These are phyloP conservation scores for Nothophoma quercina DNA, from an alignment of 2,329 filamentous ascomycete genomes.

Conservation along the genomic window DNA sequence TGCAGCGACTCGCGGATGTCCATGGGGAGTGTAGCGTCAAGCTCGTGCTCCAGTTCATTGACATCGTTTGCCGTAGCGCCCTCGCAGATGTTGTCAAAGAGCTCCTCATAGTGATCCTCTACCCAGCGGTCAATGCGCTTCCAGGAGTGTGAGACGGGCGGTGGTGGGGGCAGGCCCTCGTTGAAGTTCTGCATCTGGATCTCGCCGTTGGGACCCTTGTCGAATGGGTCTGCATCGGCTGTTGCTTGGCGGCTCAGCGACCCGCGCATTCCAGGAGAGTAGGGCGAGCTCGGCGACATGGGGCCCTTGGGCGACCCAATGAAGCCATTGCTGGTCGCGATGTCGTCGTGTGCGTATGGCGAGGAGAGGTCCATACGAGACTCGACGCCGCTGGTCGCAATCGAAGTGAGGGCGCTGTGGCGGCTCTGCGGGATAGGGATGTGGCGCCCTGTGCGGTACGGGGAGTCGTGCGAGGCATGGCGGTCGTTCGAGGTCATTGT, in stretches of 20 bases:
- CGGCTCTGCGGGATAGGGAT: constrained; percentile 85
- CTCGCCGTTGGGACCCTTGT: constrained; percentile 77
- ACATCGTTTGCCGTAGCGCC: constrained; percentile 92
- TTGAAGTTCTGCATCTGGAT: constrained; percentile 97
- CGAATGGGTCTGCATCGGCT: constrained; percentile 58
- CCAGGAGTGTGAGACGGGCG: constrained; percentile 90
- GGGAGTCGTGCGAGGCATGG: constrained; percentile 90
- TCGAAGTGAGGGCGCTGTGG: constrained; percentile 82
- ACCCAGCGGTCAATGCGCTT: constrained; percentile 91
- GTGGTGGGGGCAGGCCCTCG: constrained; percentile 88
- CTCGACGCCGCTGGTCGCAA: constrained; percentile 84
- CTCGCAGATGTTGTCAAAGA: constrained; percentile 92
- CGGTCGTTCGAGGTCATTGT: constrained; percentile 78
- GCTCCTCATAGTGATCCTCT: constrained; percentile 93
- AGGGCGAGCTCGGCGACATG: constrained; percentile 72
- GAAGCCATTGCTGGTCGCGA: constrained; percentile 64
- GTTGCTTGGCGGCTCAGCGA: constrained; percentile 71
- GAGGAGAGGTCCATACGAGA: constrained; percentile 84
- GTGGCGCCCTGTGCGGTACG: constrained; percentile 88
- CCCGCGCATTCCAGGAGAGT: constrained; percentile 91
- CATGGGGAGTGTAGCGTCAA: constrained; percentile 91
- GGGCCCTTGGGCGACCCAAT: constrained; percentile 64
- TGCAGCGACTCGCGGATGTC: constrained; percentile 92
- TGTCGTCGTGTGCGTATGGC: constrained; percentile 78
- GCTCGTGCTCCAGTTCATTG: constrained; percentile 94